A percentile compares a stretch with the other conserved stretches of the same genome.
These are phyloP conservation scores for Ophiostoma sp. DNA, from an alignment of 2,329 filamentous ascomycete genomes.

Conservation along the genomic window DNA sequence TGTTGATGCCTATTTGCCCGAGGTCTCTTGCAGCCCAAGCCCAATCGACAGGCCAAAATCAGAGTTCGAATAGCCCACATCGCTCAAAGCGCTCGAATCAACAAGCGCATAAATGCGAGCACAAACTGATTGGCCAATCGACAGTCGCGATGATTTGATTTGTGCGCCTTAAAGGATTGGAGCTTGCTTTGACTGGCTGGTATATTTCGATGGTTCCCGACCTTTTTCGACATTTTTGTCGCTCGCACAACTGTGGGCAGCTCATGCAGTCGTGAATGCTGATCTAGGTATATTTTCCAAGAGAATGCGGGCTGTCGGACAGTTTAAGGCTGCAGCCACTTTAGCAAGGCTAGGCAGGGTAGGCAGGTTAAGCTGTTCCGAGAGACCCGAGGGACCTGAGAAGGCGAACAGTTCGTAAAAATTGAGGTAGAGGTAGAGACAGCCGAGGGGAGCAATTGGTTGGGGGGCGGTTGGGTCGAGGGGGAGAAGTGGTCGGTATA, in stretches of 20 bases:
- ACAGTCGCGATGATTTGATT: background rate
- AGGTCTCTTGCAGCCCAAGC: background rate
- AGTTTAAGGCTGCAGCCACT: background rate
- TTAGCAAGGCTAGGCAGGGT: background rate
- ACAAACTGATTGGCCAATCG: background rate
- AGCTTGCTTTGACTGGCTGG: background rate
- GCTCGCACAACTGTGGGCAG: background rate
- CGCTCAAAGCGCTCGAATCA: background rate
- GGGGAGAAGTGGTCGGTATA: background rate
- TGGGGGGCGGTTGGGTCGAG: background rate
- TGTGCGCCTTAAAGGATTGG: background rate
- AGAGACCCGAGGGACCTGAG: background rate
- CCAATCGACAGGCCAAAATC: background rate
- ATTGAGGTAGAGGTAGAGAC: background rate
- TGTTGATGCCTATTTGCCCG: background rate
- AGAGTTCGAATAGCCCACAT: no score
- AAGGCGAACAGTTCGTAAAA: background rate
- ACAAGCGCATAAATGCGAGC: background rate
- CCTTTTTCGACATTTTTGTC: background rate
- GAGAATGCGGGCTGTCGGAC: background rate
- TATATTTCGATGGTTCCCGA: background rate
- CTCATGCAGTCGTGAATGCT: background rate
- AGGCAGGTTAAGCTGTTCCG: background rate
- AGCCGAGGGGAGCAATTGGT: background rate
- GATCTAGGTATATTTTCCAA: background rate